phyloP scores from a whole-genome alignment of 1,284 basidiomycete genomes.

The Cryptococcus sp. region DNA sequence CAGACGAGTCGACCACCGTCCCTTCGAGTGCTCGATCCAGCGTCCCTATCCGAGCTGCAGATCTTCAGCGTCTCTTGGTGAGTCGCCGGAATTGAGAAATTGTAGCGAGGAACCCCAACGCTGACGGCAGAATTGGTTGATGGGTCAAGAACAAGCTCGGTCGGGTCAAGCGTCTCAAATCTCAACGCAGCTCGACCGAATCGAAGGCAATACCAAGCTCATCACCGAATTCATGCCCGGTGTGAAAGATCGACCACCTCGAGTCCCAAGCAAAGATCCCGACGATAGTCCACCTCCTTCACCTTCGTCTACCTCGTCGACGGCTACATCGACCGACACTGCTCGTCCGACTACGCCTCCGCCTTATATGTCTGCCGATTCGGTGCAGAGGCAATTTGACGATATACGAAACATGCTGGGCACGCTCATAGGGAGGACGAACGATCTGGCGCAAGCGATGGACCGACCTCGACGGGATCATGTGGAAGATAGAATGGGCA shows the following conservation, averaged over 20 bases:
- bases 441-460: slow-evolving; percentile 29
- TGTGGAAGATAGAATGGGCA: slow-evolving; percentile 17
- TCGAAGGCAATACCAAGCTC: slow-evolving; percentile 35
- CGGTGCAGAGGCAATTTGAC: slow-evolving; percentile 28
- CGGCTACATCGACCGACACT: slow-evolving; percentile 2
- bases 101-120: too few species aligned
- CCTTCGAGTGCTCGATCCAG: background rate
- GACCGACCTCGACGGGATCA: slow-evolving; percentile 16
- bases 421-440: slow-evolving; percentile 33
- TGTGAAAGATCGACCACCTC: slow-evolving; percentile 27
- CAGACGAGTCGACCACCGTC: background rate
- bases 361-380: slow-evolving; percentile 25
- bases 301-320: slow-evolving; percentile 22
- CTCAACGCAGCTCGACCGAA: slow-evolving; percentile 39
- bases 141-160: slow-evolving; percentile 39
- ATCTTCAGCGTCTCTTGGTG: slow-evolving; percentile 26
- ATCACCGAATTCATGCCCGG: slow-evolving; percentile 23
- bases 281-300: slow-evolving; percentile 19
- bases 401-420: slow-evolving; percentile 36
- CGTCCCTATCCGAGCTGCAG: slow-evolving; percentile 4
- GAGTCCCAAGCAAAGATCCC: slow-evolving; percentile 32
- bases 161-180: slow-evolving; percentile 33
- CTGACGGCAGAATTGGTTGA: slow-evolving; percentile 29
- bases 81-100: slow-evolving; percentile 6
- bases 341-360: slow-evolving; percentile 39